Evolutionary conservation across 306 rosid genomes (phyloP).

Genomic region (Benincasa hispida): DNA sequence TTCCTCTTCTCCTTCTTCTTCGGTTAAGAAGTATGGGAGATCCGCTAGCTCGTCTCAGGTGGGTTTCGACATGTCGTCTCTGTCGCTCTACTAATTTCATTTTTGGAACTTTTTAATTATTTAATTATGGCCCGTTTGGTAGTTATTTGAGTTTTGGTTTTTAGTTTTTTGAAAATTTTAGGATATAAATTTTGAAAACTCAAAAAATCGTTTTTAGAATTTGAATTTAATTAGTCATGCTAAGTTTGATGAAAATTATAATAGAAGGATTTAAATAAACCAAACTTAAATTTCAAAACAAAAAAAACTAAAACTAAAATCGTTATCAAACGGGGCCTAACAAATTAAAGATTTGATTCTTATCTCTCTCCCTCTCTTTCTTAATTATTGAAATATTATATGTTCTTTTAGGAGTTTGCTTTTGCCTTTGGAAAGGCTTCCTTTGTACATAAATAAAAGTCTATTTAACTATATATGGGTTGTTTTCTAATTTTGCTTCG

Average conservation of each 20-base stretch:
- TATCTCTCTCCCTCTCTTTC: background rate
- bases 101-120: background rate
- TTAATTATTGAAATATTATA: background rate
- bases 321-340: too few relatives aligned
- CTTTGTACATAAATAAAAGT: background rate
- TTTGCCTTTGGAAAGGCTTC: background rate
- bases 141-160: too few relatives aligned
- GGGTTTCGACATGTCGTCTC: conserved; percentile 47
- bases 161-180: too few relatives aligned
- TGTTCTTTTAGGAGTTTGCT: background rate
- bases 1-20: background rate
- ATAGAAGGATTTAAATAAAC: too few relatives aligned
- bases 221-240: too few relatives aligned
- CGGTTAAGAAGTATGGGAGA: conserved; percentile 49
- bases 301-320: too few relatives aligned
- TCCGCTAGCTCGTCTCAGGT: conserved; percentile 64
- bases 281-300: too few relatives aligned
- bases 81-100: conserved; percentile 24
- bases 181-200: too few relatives aligned
- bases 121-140: too few relatives aligned
- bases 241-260: too few relatives aligned
- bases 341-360: background rate
- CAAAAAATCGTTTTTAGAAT: too few relatives aligned
- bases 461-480: background rate
- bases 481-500: background rate